Base-by-base conservation (phyloP, 2,329 filamentous ascomycete species). In the Stachybotrys chlorohalonatus region DNA sequence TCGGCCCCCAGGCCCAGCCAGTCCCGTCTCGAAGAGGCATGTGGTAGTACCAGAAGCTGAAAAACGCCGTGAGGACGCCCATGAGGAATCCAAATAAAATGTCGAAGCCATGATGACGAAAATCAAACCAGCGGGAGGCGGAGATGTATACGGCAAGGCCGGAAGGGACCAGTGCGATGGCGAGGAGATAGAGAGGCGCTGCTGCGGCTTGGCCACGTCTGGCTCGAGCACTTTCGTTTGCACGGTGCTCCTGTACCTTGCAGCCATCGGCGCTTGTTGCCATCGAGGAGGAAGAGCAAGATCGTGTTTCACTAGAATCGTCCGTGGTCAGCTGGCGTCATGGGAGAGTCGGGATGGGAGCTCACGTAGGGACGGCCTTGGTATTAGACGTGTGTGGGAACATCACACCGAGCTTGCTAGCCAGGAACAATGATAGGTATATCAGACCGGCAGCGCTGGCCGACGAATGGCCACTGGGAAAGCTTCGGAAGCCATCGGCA, bases 91-190 rank as follows among this genome's bases (percentile, higher is more conserved):
- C 89, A 57, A 84, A 86, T 1, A 94, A 70, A 58, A 94, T 85
- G 59, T 95, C 89, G 64, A 92, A 89, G 5, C 84, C 89, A 65
- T 89, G 85, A 66, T 95, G 90, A 24, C 85, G 81, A 71, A 83
- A 90, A 67, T 94, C 84, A 54, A 83, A 88, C 76, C 84, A 94
- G 6, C 89, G 84, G 1, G 87, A 89, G 31, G 83, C 80, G 13
- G 82, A 77, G 56, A 94, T 85, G 71, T 87, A 93, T 56, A 87
- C 78, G 1, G 89, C 84, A 1, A 79, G 74, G 51, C 82, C 83
- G 57, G 88, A 76, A 1, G 89, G 89, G 2, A 87, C 68, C 32
- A 87, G 72, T 5, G 81, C 75, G n/a, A 89, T 63, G 11, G 85
- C 70, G 6, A 91, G 73, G 2, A 89, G 80, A 63, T 87, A 89